These are phyloP conservation scores for Monilinia fructicola DNA, from an alignment of 2,329 filamentous ascomycete genomes.

Conservation along the genomic window DNA sequence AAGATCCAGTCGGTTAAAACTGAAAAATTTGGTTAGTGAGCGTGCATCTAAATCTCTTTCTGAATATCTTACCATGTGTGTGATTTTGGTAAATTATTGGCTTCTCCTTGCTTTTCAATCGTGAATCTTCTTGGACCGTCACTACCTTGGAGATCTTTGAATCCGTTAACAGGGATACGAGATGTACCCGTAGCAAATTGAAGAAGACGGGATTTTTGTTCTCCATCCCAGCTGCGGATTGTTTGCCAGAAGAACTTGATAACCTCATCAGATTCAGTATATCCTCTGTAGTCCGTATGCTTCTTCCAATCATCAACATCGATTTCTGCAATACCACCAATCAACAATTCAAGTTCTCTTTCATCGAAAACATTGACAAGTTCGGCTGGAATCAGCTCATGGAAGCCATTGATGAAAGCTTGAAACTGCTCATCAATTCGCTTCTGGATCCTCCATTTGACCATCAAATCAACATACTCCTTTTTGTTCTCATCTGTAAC, in stretches of 20 bases:
- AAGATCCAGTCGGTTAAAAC: constrained; percentile 95
- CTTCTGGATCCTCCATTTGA: constrained; percentile 99
- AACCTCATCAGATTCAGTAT: constrained; percentile 96
- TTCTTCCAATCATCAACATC: constrained; percentile 99
- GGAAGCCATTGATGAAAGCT: constrained; percentile 95
- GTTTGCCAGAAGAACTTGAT: constrained; percentile 99
- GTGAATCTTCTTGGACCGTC: constrained; percentile 95
- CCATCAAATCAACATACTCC: constrained; percentile 97
- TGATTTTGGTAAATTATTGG: constrained; percentile 88
- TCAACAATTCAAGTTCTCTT: constrained; percentile 91
- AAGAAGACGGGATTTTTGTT: constrained; percentile 93
- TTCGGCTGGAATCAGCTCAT: constrained; percentile 94
- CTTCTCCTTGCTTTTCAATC: constrained; percentile 94
- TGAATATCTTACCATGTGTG: constrained; percentile 81
- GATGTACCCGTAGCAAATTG: constrained; percentile 98
- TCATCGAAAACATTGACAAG: constrained; percentile 98
- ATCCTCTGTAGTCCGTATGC: constrained; percentile 97
- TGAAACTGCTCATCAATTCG: constrained; percentile 98
- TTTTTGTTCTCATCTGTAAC: constrained; percentile 99
- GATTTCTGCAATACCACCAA: constrained; percentile 99
- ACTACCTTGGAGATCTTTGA: constrained; percentile 97
- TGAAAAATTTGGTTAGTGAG: constrained; percentile 43
- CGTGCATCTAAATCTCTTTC: background rate
- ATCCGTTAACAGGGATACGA: constrained; percentile 97
- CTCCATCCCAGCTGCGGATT: constrained; percentile 93